phyloP scores from a whole-genome alignment of 441 rosid species.

The Gossypium gossypioides region DNA sequence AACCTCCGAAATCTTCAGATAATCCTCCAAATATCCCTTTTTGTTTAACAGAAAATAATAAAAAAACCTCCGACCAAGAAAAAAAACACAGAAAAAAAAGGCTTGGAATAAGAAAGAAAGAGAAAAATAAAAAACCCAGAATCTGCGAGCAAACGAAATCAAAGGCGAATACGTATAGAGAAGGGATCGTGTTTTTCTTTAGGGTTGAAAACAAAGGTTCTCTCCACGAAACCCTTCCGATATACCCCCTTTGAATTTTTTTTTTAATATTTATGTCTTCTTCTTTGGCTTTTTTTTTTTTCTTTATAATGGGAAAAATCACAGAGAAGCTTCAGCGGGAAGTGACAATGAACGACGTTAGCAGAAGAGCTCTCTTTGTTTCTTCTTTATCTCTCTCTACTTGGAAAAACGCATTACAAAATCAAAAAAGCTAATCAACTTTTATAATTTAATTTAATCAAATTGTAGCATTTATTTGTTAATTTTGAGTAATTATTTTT shows the following conservation, averaged over 20 bases:
- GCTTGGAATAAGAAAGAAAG: background rate
- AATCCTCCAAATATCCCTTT: background rate
- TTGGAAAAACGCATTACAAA: background rate
- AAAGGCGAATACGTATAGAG: slow-evolving; percentile 44
- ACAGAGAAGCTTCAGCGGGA: slow-evolving; percentile 34
- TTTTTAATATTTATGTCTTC: slow-evolving; percentile 11
- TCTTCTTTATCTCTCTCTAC: background rate
- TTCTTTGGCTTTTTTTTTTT: slow-evolving; percentile 6
- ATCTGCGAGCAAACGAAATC: slow-evolving; percentile 20
- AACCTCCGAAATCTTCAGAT: slow-evolving; percentile 20
- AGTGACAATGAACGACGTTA: slow-evolving; percentile 29
- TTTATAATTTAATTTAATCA: background rate
- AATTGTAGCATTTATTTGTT: background rate
- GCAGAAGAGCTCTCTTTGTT: slow-evolving; percentile 23
- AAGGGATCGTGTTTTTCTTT: slow-evolving; percentile 15
- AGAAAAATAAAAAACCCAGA: background rate
- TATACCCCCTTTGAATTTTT: background rate
- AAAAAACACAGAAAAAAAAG: background rate
- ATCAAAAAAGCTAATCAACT: background rate
- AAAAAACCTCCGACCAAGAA: background rate
- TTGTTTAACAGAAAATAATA: background rate
- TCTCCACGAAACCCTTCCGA: slow-evolving; percentile 45
- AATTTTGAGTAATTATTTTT: background rate
- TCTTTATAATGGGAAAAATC: slow-evolving; percentile 16
- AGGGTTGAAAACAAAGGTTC: slow-evolving; percentile 29